These are phyloP conservation scores for Ceratocystiopsis sp. DNA, from an alignment of 2,329 filamentous ascomycete genomes.

Conservation along the genomic window DNA sequence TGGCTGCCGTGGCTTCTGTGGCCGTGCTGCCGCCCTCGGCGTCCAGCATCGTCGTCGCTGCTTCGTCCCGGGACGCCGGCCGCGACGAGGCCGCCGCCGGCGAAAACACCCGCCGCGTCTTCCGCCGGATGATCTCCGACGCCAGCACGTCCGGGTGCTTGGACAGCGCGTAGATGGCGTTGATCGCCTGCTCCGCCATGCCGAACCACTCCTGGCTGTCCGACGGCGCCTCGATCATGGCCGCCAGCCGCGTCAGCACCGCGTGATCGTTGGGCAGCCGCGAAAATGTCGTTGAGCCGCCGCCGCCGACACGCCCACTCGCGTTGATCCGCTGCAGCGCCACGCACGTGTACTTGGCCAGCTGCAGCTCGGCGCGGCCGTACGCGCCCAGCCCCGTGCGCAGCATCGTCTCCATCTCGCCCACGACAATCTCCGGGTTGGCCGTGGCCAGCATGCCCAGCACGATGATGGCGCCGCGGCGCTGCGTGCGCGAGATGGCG, in stretches of 20 bases:
- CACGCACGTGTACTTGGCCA: conserved; percentile 92
- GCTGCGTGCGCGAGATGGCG: conserved; percentile 81
- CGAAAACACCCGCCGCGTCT: conserved; percentile 65
- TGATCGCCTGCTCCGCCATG: conserved; percentile 88
- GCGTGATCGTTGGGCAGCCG: conserved; percentile 86
- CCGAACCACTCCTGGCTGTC: conserved; percentile 94
- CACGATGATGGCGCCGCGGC: conserved; percentile 86
- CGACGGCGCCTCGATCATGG: conserved; percentile 70
- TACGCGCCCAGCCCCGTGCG: conserved; percentile 71
- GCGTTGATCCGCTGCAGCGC: conserved; percentile 84
- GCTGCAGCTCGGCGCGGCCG: conserved; percentile 65
- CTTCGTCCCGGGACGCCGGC: conserved; percentile 26
- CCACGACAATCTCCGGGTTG: conserved; percentile 80
- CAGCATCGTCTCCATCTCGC: conserved; percentile 88
- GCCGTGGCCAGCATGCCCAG: conserved; percentile 92
- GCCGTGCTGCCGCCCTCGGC: background rate
- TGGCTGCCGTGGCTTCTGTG: conserved; percentile 11
- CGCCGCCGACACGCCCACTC: conserved; percentile 61
- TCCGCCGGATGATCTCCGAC: conserved; percentile 74
- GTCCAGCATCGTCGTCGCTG: conserved; percentile 13
- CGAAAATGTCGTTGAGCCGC: conserved; percentile 49
- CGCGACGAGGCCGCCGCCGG: conserved; percentile 22
- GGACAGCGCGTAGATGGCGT: conserved; percentile 83
- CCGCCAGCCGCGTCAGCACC: conserved; percentile 61
- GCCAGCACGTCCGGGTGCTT: conserved; percentile 90